Conservation (phyloP, 495 filamentous ascomycete genomes). For the Trypethelium eluteriae region DNA sequence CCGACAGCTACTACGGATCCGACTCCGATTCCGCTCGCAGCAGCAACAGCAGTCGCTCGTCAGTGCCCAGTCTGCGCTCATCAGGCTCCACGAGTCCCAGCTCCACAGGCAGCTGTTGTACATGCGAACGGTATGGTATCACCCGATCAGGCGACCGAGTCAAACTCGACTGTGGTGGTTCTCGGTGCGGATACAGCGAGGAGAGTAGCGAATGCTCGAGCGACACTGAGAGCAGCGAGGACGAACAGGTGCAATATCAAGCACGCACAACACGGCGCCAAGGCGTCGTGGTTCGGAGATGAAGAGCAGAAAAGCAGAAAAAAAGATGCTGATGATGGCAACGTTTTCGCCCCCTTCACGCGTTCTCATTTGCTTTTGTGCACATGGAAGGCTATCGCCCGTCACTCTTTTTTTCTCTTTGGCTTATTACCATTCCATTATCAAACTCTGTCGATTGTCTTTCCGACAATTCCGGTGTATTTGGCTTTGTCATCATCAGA, state of each 20-base stretch:
- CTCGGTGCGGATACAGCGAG: conserved; percentile 72
- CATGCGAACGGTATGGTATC: conserved; percentile 92
- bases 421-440: not conserved
- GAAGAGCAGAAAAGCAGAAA: conserved; percentile 5
- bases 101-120: conserved; percentile 66
- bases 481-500: conserved; percentile 8
- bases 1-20: conserved; percentile 23
- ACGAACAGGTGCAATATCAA: conserved; percentile 23
- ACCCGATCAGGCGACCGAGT: conserved; percentile 84
- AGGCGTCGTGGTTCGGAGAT: conserved; percentile 62
- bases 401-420: conserved; percentile 3
- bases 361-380: not conserved
- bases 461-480: not conserved
- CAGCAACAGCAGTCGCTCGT: conserved; percentile 62
- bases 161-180: conserved; percentile 88
- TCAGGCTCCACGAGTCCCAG: conserved; percentile 65
- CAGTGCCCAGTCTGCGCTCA: conserved; percentile 70
- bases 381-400: conserved; percentile 5
- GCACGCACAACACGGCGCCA: conserved; percentile 54
- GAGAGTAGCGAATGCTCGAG: conserved; percentile 51
- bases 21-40: conserved; percentile 42
- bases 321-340: conserved; percentile 3
- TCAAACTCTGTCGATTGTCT: not conserved
- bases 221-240: conserved; percentile 30
- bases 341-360: conserved; percentile 1